Percentiles rank a stretch among this genome's conserved stretches.
phyloP scores from a whole-genome alignment of 2,329 filamentous ascomycete genomes.

The Botrytis paeoniae region DNA sequence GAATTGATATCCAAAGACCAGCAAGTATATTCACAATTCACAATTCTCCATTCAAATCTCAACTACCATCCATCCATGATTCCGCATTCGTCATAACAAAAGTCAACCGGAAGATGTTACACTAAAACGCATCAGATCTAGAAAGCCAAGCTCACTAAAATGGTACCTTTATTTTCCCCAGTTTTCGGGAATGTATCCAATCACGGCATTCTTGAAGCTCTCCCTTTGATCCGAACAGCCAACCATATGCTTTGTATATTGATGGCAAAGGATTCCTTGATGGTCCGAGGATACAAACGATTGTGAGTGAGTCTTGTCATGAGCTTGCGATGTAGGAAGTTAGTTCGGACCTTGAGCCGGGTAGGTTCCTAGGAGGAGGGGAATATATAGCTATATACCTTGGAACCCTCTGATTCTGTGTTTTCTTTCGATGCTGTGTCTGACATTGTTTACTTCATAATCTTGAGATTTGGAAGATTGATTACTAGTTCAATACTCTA shows the following conservation, averaged over 20 bases:
- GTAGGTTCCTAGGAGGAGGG: not conserved
- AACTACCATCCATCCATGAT: not conserved
- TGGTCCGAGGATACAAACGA: constrained; percentile 20
- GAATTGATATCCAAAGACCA: not conserved
- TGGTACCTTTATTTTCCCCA: not conserved
- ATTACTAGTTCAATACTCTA: not conserved
- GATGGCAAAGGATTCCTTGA: constrained; percentile 12
- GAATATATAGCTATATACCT: not conserved
- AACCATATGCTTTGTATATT: not conserved
- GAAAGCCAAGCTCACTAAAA: constrained; percentile 11
- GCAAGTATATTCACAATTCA: not conserved
- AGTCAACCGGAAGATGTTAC: not conserved
- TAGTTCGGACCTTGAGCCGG: constrained; percentile 21
- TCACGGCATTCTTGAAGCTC: constrained; percentile 14
- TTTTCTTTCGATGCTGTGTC: not conserved
- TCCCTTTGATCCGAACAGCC: constrained; percentile 18
- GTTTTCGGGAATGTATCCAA: constrained; percentile 18
- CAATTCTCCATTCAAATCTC: not conserved
- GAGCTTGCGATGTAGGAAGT: constrained; percentile 11
- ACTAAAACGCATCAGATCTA: constrained; percentile 5
- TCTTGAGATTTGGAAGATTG: not conserved
- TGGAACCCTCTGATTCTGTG: not conserved
- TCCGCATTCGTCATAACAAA: constrained; percentile 1
- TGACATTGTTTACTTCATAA: not conserved
- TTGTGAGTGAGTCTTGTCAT: not conserved